Percentiles rank a stretch among this genome's conserved stretches.
Conservation (phyloP, 345 rosid genomes). For the Heritiera fomes region DNA sequence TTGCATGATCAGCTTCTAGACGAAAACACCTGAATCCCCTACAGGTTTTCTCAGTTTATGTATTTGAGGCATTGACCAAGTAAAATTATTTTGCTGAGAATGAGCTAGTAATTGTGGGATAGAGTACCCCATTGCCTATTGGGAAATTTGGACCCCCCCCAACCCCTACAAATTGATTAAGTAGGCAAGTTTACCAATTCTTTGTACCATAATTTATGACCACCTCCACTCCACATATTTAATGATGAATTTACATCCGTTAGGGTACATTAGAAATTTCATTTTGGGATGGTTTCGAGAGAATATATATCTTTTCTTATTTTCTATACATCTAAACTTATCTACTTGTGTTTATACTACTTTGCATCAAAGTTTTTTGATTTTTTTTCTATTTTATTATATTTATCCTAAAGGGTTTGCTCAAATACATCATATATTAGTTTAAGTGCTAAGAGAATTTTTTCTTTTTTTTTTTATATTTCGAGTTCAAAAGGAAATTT, state of each 20-base stretch:
- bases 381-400: neutral
- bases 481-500: too few species aligned
- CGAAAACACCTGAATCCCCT: neutral
- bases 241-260: neutral
- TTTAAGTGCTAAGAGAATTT: too few species aligned
- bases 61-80: neutral
- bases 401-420: neutral
- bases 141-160: neutral
- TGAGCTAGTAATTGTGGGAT: neutral
- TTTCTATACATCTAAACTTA: neutral
- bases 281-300: too few species aligned
- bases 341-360: neutral
- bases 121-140: neutral
- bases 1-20: neutral
- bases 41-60: neutral
- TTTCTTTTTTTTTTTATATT: too few species aligned
- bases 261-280: neutral
- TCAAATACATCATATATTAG: too few species aligned
- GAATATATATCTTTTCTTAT: neutral
- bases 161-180: neutral
- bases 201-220: constrained; percentile 5
- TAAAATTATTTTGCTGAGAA: constrained; percentile 1
- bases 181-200: neutral
- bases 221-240: neutral
- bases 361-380: neutral